These are phyloP conservation scores for Salix purpurea DNA, from an alignment of 345 rosid species.

Conservation along the genomic window DNA sequence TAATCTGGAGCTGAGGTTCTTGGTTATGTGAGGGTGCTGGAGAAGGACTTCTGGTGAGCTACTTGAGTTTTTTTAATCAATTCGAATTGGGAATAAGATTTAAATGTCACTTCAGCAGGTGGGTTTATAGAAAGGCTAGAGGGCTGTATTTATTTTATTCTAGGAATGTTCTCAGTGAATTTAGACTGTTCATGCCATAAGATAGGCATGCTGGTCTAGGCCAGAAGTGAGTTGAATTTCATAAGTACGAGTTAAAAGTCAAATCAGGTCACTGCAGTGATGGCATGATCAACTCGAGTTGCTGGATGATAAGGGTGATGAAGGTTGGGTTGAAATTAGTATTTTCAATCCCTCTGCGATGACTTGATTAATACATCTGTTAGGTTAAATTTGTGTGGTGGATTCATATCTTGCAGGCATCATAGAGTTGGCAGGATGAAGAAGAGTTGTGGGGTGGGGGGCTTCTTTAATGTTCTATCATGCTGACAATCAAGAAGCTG, in stretches of 20 bases:
- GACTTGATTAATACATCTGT: background rate
- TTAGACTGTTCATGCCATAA: background rate
- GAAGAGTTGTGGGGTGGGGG: background rate
- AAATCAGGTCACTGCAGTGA: background rate
- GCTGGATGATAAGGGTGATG: background rate
- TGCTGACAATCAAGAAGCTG: background rate
- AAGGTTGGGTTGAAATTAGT: background rate
- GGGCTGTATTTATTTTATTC: background rate
- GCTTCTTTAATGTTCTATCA: background rate
- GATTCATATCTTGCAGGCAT: background rate
- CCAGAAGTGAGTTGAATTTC: background rate
- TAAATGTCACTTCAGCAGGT: background rate
- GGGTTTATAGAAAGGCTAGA: background rate
- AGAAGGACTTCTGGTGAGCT: background rate
- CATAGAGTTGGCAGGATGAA: background rate
- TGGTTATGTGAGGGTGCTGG: background rate
- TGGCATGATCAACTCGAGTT: background rate
- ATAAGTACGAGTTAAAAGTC: background rate
- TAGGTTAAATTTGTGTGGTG: background rate
- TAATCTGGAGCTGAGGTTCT: background rate
- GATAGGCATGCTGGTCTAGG: background rate
- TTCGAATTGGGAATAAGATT: background rate
- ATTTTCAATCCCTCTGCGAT: background rate
- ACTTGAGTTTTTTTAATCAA: background rate
- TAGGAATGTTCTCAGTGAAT: background rate